Base-by-base conservation (phyloP, 345 rosid species). In the Boechera stricta region DNA sequence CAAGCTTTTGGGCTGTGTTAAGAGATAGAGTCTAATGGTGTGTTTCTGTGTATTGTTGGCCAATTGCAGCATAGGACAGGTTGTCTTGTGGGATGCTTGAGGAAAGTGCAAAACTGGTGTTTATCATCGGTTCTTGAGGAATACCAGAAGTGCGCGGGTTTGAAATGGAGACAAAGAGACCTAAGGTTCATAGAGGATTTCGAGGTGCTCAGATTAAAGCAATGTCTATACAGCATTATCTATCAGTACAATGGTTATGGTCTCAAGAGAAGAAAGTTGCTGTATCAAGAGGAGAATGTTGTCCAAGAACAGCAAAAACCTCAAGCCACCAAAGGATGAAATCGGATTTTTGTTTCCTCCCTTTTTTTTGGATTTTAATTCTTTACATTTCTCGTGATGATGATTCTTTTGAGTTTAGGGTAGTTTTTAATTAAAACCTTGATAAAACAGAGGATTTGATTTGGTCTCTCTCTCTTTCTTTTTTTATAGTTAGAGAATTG, bases 21-120 rank as follows among this genome's bases (percentile, higher is more conserved):
- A 2, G 9, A 39, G 44, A 66, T 26, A 3, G 54, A 75, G 21
- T 35, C n/a, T 60, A 26, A 51, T 42, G 61, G 21, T 29, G 49
- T 21, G 56, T 41, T 53, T 57, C 51, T 69, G 70, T 57, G 29
- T 28, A 28, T 28, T 28, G 29, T 28, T 28, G 49, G 21, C 31
- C 60, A 5, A 24, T 7, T 84, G 81, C 97, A 92, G 98, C 98
- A 90, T 69, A 87, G 97, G 48, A 93, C 98, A 0, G 97, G 98
- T 68, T 84, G 90, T 78, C 87, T 93, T 8, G 97, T 93, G 47
- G 98, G 92, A 28, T 90, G 97, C 86, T 80, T 90, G 80, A 86
- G 98, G 77, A 92, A 92, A 79, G 73, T 89, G 24, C 97, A 92
- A 66, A 77, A 86, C 26, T 92, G 98, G 98, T 89, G 93, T 44